Base-by-base conservation (phyloP, 2,329 filamentous ascomycete species). In the Didymosphaeria variabile region DNA sequence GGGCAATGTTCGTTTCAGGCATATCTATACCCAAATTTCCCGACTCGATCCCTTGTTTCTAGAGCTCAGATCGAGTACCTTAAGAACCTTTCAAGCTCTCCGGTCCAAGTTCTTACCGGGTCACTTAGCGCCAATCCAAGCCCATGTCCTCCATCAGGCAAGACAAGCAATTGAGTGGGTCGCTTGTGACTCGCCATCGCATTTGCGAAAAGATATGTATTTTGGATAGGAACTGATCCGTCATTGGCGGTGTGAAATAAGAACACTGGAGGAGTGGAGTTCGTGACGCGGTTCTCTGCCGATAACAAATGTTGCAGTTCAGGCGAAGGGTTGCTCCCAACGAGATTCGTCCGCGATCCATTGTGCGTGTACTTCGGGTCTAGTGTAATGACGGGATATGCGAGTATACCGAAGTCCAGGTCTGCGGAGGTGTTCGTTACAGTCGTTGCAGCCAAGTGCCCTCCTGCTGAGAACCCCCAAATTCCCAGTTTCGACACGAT, bases 191-290 rank as follows among this genome's bases (percentile, higher is more conserved):
- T 60, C 21, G 58, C 58, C 58, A 60, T 57, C 1, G 58, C 58
- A 8, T 57, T 53, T 23, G 58, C 58, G 38, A 60, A 60, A 6
- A 57, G 15, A 26, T 57, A 32, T 6, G 53, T 49, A 23, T 60
- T 60, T 23, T 60, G 47, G 9, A 60, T 45, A 1, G 58, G 58
- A n/a, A 60, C 58, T 17, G 40, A 7, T 29, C 21, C 29, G 32
- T 60, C 58, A 38, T 60, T 60, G 26, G 58, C 58, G 17, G 58
- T 60, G 34, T 60, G 58, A 23, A 60, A 60, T 31, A 57, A 40
- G 32, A 60, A 60, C 12, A 60, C 54, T 4, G 58, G 58, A 21
- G 58, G 58, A 21, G 58, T 60, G 12, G 47, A 54, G 34, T 60
- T 57, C 17, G 58, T 53, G 15, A 60, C 58, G 2, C 58, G 54